Evolutionary conservation across 2,329 filamentous ascomycete species (phyloP).

Genomic region (Penicillium sp.): DNA sequence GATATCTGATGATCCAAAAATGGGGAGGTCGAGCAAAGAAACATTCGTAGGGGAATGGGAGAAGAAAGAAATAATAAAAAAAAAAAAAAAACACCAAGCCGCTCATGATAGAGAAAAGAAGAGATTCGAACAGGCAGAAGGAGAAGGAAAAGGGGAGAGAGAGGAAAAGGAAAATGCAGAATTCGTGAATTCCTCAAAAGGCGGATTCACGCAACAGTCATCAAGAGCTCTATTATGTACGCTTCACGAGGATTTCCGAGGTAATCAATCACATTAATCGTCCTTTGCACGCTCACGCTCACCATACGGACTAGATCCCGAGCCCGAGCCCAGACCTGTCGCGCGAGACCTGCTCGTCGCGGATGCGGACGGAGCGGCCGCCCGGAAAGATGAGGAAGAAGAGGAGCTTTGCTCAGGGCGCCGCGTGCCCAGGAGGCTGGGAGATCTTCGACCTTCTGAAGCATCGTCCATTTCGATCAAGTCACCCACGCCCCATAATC

Average conservation of each 20-base stretch:
- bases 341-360: constrained; percentile 43
- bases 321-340: constrained; percentile 19
- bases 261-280: constrained; percentile 30
- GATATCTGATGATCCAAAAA: background rate
- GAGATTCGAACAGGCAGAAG: constrained; percentile 5
- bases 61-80: constrained; percentile 2
- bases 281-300: constrained; percentile 35
- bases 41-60: constrained; percentile 5
- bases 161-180: constrained; percentile 14
- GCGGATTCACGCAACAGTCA: constrained; percentile 12
- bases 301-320: constrained; percentile 14
- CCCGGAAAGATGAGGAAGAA: constrained; percentile 30
- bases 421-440: constrained; percentile 20
- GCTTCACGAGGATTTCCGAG: constrained; percentile 11
- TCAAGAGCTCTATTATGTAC: constrained; percentile 29
- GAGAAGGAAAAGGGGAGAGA: constrained; percentile 2
- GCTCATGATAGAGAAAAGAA: constrained; percentile 16
- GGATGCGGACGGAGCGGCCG: constrained; percentile 28
- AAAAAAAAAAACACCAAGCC: constrained; percentile 20
- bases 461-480: constrained; percentile 50
- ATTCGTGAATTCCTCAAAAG: constrained; percentile 9
- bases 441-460: constrained; percentile 32
- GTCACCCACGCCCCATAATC: constrained; percentile 42
- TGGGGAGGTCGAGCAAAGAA: background rate
- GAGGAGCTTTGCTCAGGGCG: constrained; percentile 26